Conservation (phyloP, 768 basidiomycete genomes). For the Tremella fuciformis region DNA sequence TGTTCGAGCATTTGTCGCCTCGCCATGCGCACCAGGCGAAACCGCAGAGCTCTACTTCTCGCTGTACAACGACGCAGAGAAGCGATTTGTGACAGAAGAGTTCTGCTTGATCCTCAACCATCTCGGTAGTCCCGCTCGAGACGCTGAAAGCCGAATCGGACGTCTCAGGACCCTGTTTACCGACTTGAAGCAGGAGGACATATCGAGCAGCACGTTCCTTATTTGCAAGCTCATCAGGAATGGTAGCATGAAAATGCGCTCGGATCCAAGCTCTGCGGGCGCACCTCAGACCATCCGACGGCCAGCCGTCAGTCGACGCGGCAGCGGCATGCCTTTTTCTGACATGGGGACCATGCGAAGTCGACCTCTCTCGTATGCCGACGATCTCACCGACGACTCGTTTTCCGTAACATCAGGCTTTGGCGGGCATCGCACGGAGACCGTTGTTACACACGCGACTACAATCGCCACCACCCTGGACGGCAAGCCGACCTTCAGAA, state of each 20-base stretch:
- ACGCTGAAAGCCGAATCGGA: constrained; percentile 57
- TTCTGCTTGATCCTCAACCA: constrained; percentile 86
- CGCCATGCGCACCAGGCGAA: constrained; percentile 84
- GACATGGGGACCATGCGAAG: constrained; percentile 10
- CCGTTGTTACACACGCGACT: constrained; percentile 22
- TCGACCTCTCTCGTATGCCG: constrained; percentile 13
- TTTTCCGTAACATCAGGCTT: constrained; percentile 46
- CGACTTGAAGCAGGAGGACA: constrained; percentile 80
- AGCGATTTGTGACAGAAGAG: constrained; percentile 87
- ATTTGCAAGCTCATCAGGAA: constrained; percentile 88
- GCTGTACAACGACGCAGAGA: constrained; percentile 76
- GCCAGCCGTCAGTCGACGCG: constrained; percentile 61
- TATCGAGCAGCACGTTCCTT: constrained; percentile 79
- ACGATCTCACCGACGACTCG: constrained; percentile 39
- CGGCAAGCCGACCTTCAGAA: constrained; percentile 57
- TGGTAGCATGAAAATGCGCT: constrained; percentile 75
- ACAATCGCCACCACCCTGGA: constrained; percentile 16
- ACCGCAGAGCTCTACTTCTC: constrained; percentile 92
- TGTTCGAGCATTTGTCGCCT: constrained; percentile 85
- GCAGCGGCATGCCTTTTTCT: constrained; percentile 48
- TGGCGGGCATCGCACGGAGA: constrained; percentile 24
- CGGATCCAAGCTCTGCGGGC: constrained; percentile 55
- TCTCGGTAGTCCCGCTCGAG: constrained; percentile 61
- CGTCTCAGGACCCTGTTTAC: constrained; percentile 82
- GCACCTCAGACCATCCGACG: constrained; percentile 56